Conservation (phyloP, 768 basidiomycete species). For the Flagelloscypha sp. region DNA sequence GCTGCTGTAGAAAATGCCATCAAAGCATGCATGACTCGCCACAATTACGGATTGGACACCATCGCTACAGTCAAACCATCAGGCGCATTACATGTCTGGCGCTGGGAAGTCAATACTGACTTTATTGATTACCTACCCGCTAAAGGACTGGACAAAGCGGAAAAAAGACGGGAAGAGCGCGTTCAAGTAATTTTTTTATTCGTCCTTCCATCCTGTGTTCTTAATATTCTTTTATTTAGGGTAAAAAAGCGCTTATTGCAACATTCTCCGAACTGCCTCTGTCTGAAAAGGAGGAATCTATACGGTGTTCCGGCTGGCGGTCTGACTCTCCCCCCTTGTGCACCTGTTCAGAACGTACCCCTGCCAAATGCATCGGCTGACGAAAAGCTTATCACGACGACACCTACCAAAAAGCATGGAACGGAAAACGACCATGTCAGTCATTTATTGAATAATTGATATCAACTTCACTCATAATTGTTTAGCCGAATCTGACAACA, state of each 20-base stretch:
- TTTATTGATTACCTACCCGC: slow-evolving; percentile 60
- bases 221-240: slow-evolving; percentile 30
- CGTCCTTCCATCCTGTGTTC: slow-evolving; percentile 3
- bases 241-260: slow-evolving; percentile 44
- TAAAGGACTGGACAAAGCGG: slow-evolving; percentile 53
- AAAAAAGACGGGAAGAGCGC: slow-evolving; percentile 55
- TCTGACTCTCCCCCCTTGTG: no score
- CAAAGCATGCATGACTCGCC: slow-evolving; percentile 51
- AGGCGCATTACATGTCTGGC: slow-evolving; percentile 65
- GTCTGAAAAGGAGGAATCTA: slow-evolving; percentile 47
- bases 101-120: slow-evolving; percentile 73
- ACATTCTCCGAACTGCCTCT: slow-evolving; percentile 53
- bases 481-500: no score
- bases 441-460: no score
- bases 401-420: no score
- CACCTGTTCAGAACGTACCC: no score
- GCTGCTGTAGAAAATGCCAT: slow-evolving; percentile 56
- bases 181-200: slow-evolving; percentile 38
- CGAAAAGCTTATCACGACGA: no score
- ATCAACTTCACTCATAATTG: no score
- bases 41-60: slow-evolving; percentile 74
- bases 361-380: no score
- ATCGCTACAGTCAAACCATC: slow-evolving; percentile 43
- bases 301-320: no score
- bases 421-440: no score